Evolutionary conservation across 768 basidiomycete genomes (phyloP).

Genomic region (Rubroboletus pulcherrimus): DNA sequence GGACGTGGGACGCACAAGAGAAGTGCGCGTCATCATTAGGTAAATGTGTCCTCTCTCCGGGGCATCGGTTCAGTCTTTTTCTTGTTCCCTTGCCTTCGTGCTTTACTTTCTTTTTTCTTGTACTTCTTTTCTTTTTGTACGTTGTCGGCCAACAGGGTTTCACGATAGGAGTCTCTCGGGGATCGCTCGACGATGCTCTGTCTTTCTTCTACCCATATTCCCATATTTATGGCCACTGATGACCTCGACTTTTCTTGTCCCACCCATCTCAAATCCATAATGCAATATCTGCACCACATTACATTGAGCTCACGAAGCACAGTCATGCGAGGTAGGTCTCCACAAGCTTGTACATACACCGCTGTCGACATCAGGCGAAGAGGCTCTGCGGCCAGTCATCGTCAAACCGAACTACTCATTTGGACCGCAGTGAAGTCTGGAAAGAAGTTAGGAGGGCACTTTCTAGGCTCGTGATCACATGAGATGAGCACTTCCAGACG

Average conservation of each 20-base stretch:
- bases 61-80: too few relatives aligned
- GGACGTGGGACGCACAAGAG: background rate
- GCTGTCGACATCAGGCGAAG: too few relatives aligned
- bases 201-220: background rate
- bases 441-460: too few relatives aligned
- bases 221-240: background rate
- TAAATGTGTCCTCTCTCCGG: background rate
- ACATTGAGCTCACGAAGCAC: background rate
- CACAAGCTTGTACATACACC: too few relatives aligned
- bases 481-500: too few relatives aligned
- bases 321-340: too few relatives aligned
- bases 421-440: too few relatives aligned
- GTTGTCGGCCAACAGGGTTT: background rate
- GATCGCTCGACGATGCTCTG: background rate
- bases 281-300: background rate
- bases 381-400: too few relatives aligned
- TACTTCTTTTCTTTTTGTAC: background rate
- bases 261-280: too few relatives aligned
- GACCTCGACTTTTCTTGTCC: background rate
- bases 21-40: background rate
- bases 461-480: too few relatives aligned
- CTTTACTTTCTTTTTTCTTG: background rate
- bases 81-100: background rate
- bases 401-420: too few relatives aligned
- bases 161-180: background rate